Conservation (phyloP, 345 rosid genomes). For the Hypericum perforatum region DNA sequence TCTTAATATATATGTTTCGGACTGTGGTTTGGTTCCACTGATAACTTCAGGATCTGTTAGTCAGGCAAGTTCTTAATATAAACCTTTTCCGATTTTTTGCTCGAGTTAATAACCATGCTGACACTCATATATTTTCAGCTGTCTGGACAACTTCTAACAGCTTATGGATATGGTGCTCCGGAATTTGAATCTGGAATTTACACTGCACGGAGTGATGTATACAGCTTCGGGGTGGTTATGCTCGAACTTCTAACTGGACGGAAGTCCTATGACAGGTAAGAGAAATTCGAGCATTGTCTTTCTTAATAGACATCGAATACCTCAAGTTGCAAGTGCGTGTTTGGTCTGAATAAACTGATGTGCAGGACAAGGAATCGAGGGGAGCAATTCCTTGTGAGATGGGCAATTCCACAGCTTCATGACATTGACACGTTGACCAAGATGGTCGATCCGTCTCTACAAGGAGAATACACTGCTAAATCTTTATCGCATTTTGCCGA, state of each 20-base stretch:
- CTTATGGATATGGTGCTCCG: conserved; percentile 93
- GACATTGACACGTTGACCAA: conserved; percentile 85
- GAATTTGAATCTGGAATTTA: conserved; percentile 90
- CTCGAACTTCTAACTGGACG: conserved; percentile 92
- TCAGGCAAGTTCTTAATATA: conserved; percentile 44
- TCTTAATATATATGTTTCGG: conserved; percentile 64
- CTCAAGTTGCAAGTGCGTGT: too few species aligned
- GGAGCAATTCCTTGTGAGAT: conserved; percentile 87
- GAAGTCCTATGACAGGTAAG: conserved; percentile 74
- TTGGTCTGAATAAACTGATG: conserved; percentile 4
- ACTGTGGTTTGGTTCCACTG: conserved; percentile 82
- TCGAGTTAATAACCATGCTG: too few species aligned
- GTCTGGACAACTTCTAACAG: conserved; percentile 73
- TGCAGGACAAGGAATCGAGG: conserved; percentile 59
- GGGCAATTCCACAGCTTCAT: conserved; percentile 95
- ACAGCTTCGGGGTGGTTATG: conserved; percentile 98
- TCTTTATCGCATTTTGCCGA: conserved; percentile 88
- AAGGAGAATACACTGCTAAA: conserved; percentile 72
- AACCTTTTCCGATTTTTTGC: too few species aligned
- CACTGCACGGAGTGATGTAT: conserved; percentile 80
- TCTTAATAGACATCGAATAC: neutral
- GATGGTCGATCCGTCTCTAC: conserved; percentile 92
- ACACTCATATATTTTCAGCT: conserved; percentile 38
- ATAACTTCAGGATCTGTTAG: conserved; percentile 82
- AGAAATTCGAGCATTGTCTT: neutral